These are phyloP conservation scores for Amphichorda felina DNA, from an alignment of 2,329 filamentous ascomycete species.

Conservation along the genomic window DNA sequence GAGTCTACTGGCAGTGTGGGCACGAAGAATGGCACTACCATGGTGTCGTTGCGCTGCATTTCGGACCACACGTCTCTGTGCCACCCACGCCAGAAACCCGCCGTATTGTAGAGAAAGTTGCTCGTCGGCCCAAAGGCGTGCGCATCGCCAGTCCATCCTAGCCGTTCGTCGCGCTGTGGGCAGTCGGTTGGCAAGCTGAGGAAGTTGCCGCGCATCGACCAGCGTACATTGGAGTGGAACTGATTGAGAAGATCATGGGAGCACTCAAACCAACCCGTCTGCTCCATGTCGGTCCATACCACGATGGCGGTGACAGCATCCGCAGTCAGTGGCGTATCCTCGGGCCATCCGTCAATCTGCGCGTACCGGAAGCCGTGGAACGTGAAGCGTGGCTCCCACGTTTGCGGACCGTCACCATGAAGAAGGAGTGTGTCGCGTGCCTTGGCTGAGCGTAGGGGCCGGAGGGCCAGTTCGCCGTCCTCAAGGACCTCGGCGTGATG, in stretches of 20 bases:
- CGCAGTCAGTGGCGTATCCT: conserved; percentile 7
- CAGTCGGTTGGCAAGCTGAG: conserved; percentile 45
- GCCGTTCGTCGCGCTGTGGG: conserved; percentile 40
- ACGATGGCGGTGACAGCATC: conserved; percentile 16
- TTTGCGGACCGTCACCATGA: conserved; percentile 8
- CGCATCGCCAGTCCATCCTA: conserved; percentile 41
- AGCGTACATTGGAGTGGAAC: conserved; percentile 40
- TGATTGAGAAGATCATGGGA: conserved; percentile 39
- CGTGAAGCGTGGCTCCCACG: conserved; percentile 36
- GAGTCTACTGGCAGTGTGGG: conserved; percentile 13
- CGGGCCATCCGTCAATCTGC: conserved; percentile 31
- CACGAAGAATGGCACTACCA: conserved; percentile 14
- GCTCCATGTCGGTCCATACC: conserved; percentile 39
- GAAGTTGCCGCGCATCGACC: conserved; percentile 49
- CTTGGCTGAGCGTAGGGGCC: conserved; percentile 28
- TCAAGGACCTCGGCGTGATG: conserved; percentile 44
- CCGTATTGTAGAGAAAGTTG: conserved; percentile 39
- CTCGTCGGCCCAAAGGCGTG: conserved; percentile 37
- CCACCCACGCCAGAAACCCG: conserved; percentile 38
- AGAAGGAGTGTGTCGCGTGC: conserved; percentile 25
- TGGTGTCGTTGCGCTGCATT: conserved; percentile 9
- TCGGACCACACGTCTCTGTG: conserved; percentile 30
- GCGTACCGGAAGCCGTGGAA: conserved; percentile 42
- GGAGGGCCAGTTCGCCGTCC: conserved; percentile 25
- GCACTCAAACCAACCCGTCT: conserved; percentile 36